These are phyloP conservation scores for Salpingoeca rosetta DNA, from an alignment of 78 protist species.

Conservation along the genomic window DNA sequence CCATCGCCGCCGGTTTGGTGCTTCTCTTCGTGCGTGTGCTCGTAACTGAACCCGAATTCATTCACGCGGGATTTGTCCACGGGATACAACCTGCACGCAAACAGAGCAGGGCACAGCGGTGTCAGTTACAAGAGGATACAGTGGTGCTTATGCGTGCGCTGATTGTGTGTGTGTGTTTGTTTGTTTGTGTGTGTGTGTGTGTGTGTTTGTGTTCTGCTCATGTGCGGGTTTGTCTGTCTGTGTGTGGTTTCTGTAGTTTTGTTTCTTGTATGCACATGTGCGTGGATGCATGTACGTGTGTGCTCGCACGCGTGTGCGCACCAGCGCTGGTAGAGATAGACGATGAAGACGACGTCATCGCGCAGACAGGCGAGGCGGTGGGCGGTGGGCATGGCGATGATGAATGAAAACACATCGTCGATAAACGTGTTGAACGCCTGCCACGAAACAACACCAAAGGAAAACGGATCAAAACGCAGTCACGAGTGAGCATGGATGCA, in stretches of 20 bases:
- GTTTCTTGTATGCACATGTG: too few relatives aligned
- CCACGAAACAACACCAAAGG: conserved; percentile 18
- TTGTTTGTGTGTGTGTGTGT: too few relatives aligned
- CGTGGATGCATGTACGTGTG: too few relatives aligned
- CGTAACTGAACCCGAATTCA: conserved; percentile 4
- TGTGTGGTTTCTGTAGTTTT: too few relatives aligned
- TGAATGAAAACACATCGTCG: conserved; percentile 91
- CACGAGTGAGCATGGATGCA: neutral
- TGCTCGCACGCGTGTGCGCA: too few relatives aligned
- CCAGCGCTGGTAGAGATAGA: conserved; percentile 83
- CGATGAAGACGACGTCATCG: conserved; percentile 84
- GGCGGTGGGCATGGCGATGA: conserved; percentile 87
- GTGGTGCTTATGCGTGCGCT: neutral
- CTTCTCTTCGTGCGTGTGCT: too few relatives aligned
- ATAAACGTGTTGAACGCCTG: conserved; percentile 91
- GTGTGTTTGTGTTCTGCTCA: too few relatives aligned
- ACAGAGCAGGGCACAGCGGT: neutral
- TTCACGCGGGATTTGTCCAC: conserved; percentile 57
- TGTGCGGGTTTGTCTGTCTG: too few relatives aligned
- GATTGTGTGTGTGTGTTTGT: too few relatives aligned
- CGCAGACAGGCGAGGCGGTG: conserved; percentile 91
- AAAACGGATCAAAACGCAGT: neutral
- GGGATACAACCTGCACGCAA: conserved; percentile 45
- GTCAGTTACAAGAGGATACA: neutral
- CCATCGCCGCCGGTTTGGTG: too few relatives aligned